phyloP scores from a whole-genome alignment of 306 rosid genomes.

The Pachyrhizus erosus region DNA sequence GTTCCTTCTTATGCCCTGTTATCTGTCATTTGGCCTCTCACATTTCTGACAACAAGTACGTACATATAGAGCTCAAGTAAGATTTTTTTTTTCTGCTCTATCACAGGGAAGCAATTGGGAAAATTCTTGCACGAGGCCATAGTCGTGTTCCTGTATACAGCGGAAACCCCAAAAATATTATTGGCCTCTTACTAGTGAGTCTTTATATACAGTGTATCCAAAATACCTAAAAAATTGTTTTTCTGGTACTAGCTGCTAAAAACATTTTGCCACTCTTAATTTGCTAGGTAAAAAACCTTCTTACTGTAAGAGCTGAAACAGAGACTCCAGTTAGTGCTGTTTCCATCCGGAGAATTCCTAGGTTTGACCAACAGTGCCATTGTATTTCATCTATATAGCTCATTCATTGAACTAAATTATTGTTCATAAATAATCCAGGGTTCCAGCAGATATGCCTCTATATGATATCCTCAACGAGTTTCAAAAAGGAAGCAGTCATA shows the following conservation, averaged over 20 bases:
- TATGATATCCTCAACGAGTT: constrained; percentile 96
- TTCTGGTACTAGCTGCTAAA: constrained; percentile 16
- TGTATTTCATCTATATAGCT: constrained; percentile 14
- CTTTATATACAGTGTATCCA: constrained; percentile 7
- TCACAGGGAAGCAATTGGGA: constrained; percentile 96
- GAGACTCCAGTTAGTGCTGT: constrained; percentile 76
- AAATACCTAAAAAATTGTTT: constrained; percentile 29
- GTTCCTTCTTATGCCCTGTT: constrained; percentile 10
- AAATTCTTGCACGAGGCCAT: constrained; percentile 94
- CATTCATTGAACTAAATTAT: constrained; percentile 25
- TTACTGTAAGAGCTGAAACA: constrained; percentile 94
- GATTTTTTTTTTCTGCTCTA: constrained; percentile 21
- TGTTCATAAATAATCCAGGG: constrained; percentile 58
- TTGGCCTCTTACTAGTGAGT: constrained; percentile 91
- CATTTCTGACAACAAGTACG: not conserved
- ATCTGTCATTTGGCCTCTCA: constrained; percentile 8
- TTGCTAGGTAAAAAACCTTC: constrained; percentile 86
- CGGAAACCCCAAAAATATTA: constrained; percentile 84
- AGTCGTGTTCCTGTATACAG: constrained; percentile 94
- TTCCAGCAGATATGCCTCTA: constrained; percentile 94
- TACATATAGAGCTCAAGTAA: constrained; percentile 26
- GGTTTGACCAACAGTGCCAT: constrained; percentile 53
- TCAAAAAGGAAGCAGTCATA: constrained; percentile 97
- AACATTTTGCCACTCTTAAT: constrained; percentile 27
- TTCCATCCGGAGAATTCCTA: constrained; percentile 82